phyloP scores from a whole-genome alignment of 306 rosid genomes.

The Inga leiocalycina region DNA sequence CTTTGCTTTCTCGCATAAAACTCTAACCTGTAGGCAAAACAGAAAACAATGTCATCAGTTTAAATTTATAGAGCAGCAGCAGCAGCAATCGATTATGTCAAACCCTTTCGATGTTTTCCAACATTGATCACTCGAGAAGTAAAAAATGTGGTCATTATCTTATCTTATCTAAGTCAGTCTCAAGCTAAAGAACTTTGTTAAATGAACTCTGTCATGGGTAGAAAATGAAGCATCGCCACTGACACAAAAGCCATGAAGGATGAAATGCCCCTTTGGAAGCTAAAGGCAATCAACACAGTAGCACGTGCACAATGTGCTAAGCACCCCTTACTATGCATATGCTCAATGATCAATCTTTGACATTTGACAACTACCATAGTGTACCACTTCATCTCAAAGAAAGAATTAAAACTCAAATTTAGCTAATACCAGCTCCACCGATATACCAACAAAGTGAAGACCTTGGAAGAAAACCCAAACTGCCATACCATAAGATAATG shows the following conservation, averaged over 20 bases:
- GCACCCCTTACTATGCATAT: slow-evolving; percentile 5
- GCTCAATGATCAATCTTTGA: background rate
- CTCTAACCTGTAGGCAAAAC: slow-evolving; percentile 68
- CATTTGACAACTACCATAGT: background rate
- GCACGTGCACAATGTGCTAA: slow-evolving; percentile 15
- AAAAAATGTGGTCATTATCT: slow-evolving; percentile 20
- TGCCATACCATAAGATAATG: background rate
- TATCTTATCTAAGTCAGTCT: slow-evolving; percentile 10
- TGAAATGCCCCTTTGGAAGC: background rate
- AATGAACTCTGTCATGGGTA: background rate
- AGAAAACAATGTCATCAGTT: slow-evolving; percentile 31
- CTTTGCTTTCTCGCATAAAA: slow-evolving; percentile 88
- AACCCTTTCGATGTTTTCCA: background rate
- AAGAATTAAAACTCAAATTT: slow-evolving; percentile 8
- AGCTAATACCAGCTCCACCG: slow-evolving; percentile 25
- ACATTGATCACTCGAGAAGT: slow-evolving; percentile 13
- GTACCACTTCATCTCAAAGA: slow-evolving; percentile 11
- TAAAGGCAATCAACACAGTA: background rate
- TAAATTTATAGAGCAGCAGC: slow-evolving; percentile 17
- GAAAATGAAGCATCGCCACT: slow-evolving; percentile 13
- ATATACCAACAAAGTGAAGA: slow-evolving; percentile 13
- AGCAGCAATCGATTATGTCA: background rate
- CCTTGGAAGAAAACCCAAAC: background rate
- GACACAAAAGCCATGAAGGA: slow-evolving; percentile 1
- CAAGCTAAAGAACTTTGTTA: background rate